Conservation (phyloP, 257 asterid genomes). For the Solanum commersonii region DNA sequence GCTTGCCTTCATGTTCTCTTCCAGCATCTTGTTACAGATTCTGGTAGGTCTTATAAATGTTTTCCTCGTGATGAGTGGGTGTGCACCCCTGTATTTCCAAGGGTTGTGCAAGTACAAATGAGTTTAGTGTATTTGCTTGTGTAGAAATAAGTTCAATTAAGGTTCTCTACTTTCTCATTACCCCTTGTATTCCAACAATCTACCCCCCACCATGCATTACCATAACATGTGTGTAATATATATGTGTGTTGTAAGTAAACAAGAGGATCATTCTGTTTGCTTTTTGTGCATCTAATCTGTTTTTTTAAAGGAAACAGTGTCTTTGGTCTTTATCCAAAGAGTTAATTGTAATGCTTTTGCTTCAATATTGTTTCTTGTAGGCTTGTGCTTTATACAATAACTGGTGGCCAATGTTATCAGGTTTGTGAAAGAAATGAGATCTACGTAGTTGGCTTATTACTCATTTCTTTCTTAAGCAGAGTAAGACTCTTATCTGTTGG, state of each 20-base stretch:
- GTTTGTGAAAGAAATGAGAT: constrained; percentile 20
- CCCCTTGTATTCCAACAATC: not conserved
- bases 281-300: not conserved
- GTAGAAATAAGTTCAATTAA: not conserved
- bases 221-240: not conserved
- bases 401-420: constrained; percentile 99
- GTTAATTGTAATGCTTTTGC: not conserved
- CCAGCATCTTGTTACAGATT: constrained; percentile 88
- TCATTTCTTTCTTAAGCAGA: not conserved
- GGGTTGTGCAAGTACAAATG: not conserved
- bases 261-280: not conserved
- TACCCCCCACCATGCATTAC: not conserved
- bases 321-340: not conserved
- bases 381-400: constrained; percentile 90
- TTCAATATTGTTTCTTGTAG: constrained; percentile 28
- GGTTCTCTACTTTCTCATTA: not conserved
- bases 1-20: constrained; percentile 95
- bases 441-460: not conserved
- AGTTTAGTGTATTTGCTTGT: not conserved
- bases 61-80: not conserved
- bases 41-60: constrained; percentile 42
- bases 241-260: not conserved
- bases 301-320: not conserved
- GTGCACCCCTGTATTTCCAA: not conserved
- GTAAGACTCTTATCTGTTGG: not conserved